phyloP scores from a whole-genome alignment of 495 filamentous ascomycete species.

The Copromyces sp. region DNA sequence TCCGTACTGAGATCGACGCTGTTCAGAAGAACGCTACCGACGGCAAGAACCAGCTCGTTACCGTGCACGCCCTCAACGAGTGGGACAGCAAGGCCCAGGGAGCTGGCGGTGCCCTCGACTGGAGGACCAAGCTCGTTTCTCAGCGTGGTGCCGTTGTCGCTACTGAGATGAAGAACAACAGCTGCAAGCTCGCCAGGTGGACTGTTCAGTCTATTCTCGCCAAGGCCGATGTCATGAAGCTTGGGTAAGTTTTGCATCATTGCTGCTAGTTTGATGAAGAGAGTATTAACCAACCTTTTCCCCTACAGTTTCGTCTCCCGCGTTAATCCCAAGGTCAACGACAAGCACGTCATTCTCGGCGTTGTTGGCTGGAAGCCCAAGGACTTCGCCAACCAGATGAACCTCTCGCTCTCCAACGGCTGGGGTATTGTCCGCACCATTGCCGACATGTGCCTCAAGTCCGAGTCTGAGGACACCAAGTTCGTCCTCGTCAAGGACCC shows the following conservation, averaged over 20 bases:
- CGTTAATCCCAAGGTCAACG: conserved; percentile 75
- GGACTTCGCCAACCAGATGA: conserved; percentile 97
- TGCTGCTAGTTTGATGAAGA: conserved; percentile 11
- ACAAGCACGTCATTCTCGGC: conserved; percentile 87
- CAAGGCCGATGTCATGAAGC: conserved; percentile 93
- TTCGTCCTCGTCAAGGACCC: conserved; percentile 76
- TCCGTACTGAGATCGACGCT: conserved; percentile 93
- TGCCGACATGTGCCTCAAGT: conserved; percentile 74
- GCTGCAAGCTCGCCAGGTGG: conserved; percentile 94
- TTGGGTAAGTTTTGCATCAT: conserved; percentile 52
- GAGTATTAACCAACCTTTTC: not conserved
- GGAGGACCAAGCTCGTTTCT: conserved; percentile 83
- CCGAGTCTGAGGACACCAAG: conserved; percentile 51
- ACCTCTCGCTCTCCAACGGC: conserved; percentile 87
- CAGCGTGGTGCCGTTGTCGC: conserved; percentile 94
- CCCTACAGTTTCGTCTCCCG: conserved; percentile 76
- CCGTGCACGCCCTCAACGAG: conserved; percentile 95
- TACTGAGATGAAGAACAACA: conserved; percentile 99
- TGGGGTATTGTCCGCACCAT: conserved; percentile 99
- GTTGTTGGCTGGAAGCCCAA: conserved; percentile 94
- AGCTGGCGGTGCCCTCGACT: conserved; percentile 87
- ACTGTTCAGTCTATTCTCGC: conserved; percentile 91
- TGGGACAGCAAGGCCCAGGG: conserved; percentile 97
- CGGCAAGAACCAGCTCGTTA: conserved; percentile 80
- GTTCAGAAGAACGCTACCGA: conserved; percentile 85